Evolutionary conservation across 2,329 filamentous ascomycete species (phyloP), one percentile per base, ranked within the genome.

Genomic region (Blastomyces silverae): DNA sequence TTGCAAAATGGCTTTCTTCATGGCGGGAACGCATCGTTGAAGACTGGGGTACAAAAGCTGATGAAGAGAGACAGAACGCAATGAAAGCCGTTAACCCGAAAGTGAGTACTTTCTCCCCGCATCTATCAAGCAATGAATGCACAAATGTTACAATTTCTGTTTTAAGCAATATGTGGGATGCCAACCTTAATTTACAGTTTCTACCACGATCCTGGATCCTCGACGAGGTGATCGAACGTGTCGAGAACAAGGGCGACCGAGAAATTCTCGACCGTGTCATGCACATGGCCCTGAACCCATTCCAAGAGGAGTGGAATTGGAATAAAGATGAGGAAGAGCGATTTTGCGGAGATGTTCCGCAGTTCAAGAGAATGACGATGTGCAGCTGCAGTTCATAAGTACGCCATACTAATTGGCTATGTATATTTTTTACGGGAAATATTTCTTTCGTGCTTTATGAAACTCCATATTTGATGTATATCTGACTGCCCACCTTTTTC

Each of bases 1-100:
- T 99, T 37, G 88, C 84, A 0, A 83, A 83, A 50, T 99, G 93
- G 94, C 82, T 99, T 0, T 86, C 83, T n/a, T 84, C 81, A 66
- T 99, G 92, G 91, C 84, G 85, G 28, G 79, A 78, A 8, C 84
- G 92, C 28, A 78, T 92, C 0, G 74, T 87, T 6, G 87, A 93
- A 71, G 91, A 96, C 71, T 96, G 90, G 91, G 83, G 83, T 2
- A 80, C 81, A 7, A 80, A 80, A 3, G 77, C 77, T 20, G 88
- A 95, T 58, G 79, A 78, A 2, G 84, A 88, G 70, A 83, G 93
- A 67, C 84, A 87, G 65, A 76, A 73, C 39, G 85, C 84, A 15
- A 97, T 97, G 94, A 91, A 89, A 79, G 81, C 79, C 34, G 89
- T 92, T 28, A 99, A 99, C 73, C 94, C 94, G 2, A 96, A 90